Conservation (phyloP, 2,329 filamentous ascomycete genomes). For the Fusarium sp. region DNA sequence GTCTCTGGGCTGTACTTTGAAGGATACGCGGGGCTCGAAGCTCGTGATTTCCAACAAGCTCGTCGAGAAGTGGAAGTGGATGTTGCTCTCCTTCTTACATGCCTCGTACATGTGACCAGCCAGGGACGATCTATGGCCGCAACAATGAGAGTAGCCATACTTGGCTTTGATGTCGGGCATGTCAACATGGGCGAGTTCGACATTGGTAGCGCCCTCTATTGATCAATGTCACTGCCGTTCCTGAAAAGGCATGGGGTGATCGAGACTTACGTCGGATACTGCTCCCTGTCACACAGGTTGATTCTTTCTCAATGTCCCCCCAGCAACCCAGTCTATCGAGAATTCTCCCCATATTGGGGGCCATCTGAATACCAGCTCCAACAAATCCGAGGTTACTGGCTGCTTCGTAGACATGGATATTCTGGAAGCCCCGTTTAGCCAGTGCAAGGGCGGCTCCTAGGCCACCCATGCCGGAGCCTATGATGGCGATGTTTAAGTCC, state of each 20-base stretch:
- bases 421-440: slow-evolving; percentile 47
- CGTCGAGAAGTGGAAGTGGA: slow-evolving; percentile 76
- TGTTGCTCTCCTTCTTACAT: slow-evolving; percentile 74
- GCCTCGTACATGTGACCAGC: slow-evolving; percentile 79
- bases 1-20: slow-evolving; percentile 42
- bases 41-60: slow-evolving; percentile 46
- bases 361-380: slow-evolving; percentile 87
- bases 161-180: slow-evolving; percentile 77
- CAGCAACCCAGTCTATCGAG: slow-evolving; percentile 82
- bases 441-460: slow-evolving; percentile 58
- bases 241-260: neutral
- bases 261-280: slow-evolving; percentile 49
- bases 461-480: slow-evolving; percentile 57
- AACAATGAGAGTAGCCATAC: slow-evolving; percentile 85
- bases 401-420: slow-evolving; percentile 49
- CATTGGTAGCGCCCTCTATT: slow-evolving; percentile 77
- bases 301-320: slow-evolving; percentile 68
- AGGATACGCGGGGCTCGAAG: slow-evolving; percentile 42
- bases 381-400: slow-evolving; percentile 60
- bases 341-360: slow-evolving; percentile 86
- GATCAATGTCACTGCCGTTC: neutral
- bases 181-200: slow-evolving; percentile 79
- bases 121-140: slow-evolving; percentile 82
- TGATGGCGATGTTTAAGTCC: slow-evolving; percentile 44
- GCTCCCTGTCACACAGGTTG: slow-evolving; percentile 47